Base-by-base conservation (phyloP, 768 basidiomycete genomes). In the Daedalea quercina region DNA sequence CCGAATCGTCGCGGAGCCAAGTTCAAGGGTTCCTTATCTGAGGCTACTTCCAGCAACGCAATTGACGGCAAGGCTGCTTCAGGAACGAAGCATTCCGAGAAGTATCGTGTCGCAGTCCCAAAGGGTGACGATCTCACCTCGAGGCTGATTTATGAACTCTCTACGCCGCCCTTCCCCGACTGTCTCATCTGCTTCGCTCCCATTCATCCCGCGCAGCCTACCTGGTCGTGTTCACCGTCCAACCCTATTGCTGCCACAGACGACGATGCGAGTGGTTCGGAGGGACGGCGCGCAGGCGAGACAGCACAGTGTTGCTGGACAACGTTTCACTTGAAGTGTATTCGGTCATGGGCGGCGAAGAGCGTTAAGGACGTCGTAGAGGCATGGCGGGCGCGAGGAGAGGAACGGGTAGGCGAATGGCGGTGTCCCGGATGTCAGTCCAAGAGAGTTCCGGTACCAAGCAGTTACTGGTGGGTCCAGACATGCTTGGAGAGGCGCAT, bases 391-490 rank as follows among this genome's bases (percentile, higher is more conserved):
- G 81, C 80, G 6, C 71, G 85, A 47, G 88, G 88, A 8, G 84
- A 88, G 59, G 74, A 79, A 11, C 73, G 76, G 51, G 72, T 70
- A 13, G 92, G 87, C 0, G 84, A 90, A 63, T 98, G 95, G 95
- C 76, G 86, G 49, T 98, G 95, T 67, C 95, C 95, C 0, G 92
- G 90, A 0, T 98, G 95, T 71, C 93, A 94, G 62, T 80, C 82
- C 1, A 84, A 83, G 53, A 74, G 94, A n/a, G 76, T 76, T 45
- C 68, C 68, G 1, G 79, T 86, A 1, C 89, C 90, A 0, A 74
- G 71, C 2, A 73, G 74, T 2, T 91, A 92, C 63, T 76, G 76
- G 85, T 87, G 62, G 44, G 51, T 53, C 17, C 37, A 22, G 20
- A 24, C 11, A 12, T 17, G 24, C 34, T 28, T 19, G 28, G 41